These are phyloP conservation scores for Erodium moschatum DNA, from an alignment of 441 rosid genomes.

Conservation along the genomic window DNA sequence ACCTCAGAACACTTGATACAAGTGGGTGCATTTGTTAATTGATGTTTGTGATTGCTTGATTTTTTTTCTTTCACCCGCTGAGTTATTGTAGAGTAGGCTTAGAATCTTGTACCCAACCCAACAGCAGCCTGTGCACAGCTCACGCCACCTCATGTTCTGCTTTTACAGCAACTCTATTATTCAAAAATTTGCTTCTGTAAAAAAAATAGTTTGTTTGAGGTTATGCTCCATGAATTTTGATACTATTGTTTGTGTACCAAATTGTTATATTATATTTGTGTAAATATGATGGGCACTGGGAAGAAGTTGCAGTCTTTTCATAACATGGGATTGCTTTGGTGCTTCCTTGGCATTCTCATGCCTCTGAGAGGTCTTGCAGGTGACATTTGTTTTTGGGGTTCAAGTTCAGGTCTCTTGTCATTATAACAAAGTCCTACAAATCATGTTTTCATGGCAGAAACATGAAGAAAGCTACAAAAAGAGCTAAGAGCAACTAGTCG, in stretches of 20 bases:
- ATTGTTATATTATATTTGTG: background rate
- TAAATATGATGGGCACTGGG: background rate
- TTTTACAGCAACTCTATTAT: background rate
- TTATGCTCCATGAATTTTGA: background rate
- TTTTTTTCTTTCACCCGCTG: background rate
- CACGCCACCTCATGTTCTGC: background rate
- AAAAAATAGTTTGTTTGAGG: background rate
- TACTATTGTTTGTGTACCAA: background rate
- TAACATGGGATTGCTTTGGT: background rate
- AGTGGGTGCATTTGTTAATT: background rate
- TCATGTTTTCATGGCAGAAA: background rate
- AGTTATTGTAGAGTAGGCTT: conserved; percentile 6
- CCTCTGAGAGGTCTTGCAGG: background rate
- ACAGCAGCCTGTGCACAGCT: conserved; percentile 9
- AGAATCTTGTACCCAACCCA: background rate
- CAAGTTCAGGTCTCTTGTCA: background rate
- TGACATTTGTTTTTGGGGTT: background rate
- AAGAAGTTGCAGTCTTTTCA: background rate
- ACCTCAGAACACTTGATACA: conserved; percentile 2
- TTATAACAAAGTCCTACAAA: background rate
- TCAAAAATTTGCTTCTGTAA: background rate
- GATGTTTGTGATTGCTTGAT: background rate
- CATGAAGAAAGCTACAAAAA: background rate
- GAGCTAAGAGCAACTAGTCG: background rate
- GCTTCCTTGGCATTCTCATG: background rate